Conservation (phyloP, 768 basidiomycete genomes). For the Boletus fagicola region DNA sequence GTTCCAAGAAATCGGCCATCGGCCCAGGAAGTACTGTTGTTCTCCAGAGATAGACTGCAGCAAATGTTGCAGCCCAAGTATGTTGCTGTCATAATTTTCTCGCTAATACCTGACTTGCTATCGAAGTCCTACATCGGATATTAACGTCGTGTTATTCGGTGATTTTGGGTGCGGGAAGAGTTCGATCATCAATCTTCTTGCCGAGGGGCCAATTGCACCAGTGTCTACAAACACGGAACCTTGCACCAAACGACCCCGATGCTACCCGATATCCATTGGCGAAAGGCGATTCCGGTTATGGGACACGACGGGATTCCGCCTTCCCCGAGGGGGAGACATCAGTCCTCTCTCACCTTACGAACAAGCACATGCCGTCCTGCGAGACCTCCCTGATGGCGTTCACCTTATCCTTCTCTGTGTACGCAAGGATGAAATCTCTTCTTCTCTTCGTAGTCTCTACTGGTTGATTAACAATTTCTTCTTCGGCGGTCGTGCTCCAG, state of each 20-base stretch:
- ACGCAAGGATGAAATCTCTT: slow-evolving; percentile 29
- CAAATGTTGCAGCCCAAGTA: background rate
- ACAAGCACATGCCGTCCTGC: slow-evolving; percentile 28
- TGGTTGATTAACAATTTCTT: slow-evolving; percentile 34
- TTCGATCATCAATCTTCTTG: slow-evolving; percentile 21
- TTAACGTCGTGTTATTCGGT: slow-evolving; percentile 19
- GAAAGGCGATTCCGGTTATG: slow-evolving; percentile 16
- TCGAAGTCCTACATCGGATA: background rate
- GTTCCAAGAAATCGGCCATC: background rate
- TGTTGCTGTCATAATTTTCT: background rate
- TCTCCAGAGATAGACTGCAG: background rate
- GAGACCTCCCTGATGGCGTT: slow-evolving; percentile 29
- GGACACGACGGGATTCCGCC: slow-evolving; percentile 28
- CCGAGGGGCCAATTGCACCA: slow-evolving; percentile 18
- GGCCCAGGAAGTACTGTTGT: background rate
- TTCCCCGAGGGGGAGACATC: background rate
- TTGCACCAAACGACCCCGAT: slow-evolving; percentile 29
- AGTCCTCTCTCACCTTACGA: slow-evolving; percentile 12
- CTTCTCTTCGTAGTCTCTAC: slow-evolving; percentile 31
- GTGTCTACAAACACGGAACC: slow-evolving; percentile 26
- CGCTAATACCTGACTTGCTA: background rate
- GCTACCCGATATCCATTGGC: background rate
- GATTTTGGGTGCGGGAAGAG: slow-evolving; percentile 19
- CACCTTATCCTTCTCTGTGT: slow-evolving; percentile 37
- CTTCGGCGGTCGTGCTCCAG: slow-evolving; percentile 33